Conservation (phyloP, 1,139 yeast genomes). For the Zygosaccharomyces sapae region DNA sequence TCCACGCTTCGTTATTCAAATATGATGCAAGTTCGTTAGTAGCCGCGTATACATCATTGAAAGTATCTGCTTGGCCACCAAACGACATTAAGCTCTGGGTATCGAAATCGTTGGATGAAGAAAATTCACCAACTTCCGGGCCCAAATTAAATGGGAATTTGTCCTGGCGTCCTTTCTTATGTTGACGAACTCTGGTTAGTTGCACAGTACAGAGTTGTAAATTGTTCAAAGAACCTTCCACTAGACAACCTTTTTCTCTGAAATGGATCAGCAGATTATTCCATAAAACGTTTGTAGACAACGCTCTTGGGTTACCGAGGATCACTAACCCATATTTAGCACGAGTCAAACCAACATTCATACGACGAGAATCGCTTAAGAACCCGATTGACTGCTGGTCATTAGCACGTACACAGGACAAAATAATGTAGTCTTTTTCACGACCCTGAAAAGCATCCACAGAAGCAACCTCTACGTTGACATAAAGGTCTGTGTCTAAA, state of each 20-base stretch:
- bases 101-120: conserved; percentile 40
- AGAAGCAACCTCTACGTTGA: conserved; percentile 79
- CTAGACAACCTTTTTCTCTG: conserved; percentile 81
- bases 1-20: conserved; percentile 31
- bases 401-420: conserved; percentile 90
- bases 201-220: conserved; percentile 71
- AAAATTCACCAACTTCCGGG: conserved; percentile 22
- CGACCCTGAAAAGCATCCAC: conserved; percentile 97
- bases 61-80: conserved; percentile 33
- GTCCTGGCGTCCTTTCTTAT: conserved; percentile 15
- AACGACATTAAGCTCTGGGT: conserved; percentile 49
- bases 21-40: conserved; percentile 35
- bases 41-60: conserved; percentile 25
- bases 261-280: conserved; percentile 70
- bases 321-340: conserved; percentile 82
- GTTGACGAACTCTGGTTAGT: conserved; percentile 39
- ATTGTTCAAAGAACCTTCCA: conserved; percentile 86
- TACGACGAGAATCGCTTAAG: conserved; percentile 81
- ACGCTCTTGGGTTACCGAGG: conserved; percentile 78
- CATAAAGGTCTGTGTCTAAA: conserved; percentile 60
- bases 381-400: conserved; percentile 81
- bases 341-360: conserved; percentile 89
- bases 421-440: conserved; percentile 83
- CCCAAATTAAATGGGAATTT: conserved; percentile 21
- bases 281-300: conserved; percentile 74